Conservation (phyloP, 2,329 filamentous ascomycete species). For the Lachnellula hyalina region DNA sequence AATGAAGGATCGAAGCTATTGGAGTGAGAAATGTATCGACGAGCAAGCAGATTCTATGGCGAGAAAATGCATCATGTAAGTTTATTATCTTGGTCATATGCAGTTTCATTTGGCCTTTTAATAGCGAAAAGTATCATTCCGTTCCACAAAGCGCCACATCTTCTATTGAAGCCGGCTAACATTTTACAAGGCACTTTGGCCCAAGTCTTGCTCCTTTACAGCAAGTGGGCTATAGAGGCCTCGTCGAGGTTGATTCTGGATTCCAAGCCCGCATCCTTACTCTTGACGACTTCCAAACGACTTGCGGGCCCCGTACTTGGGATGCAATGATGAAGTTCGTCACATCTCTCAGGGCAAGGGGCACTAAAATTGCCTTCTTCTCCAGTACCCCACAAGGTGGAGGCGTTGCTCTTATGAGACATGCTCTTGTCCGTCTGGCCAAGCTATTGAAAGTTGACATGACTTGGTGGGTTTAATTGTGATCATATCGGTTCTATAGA, state of each 20-base stretch:
- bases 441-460: conserved; percentile 62
- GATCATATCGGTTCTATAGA: too few relatives aligned
- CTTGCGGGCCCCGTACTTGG: conserved; percentile 51
- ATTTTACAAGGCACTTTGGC: conserved; percentile 57
- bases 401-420: conserved; percentile 61
- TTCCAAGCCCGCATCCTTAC: conserved; percentile 45
- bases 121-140: too few relatives aligned
- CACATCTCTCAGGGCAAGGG: conserved; percentile 45
- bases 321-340: conserved; percentile 50
- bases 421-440: conserved; percentile 66
- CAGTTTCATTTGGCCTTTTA: too few relatives aligned
- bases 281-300: conserved; percentile 46
- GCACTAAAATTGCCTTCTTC: conserved; percentile 58
- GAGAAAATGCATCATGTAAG: conserved; percentile 69
- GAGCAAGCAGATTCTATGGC: conserved; percentile 80
- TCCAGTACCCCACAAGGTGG: conserved; percentile 60
- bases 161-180: too few relatives aligned
- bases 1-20: conserved; percentile 39
- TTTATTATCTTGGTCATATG: conserved; percentile 10
- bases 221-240: conserved; percentile 51
- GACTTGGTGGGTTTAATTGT: conserved; percentile 55
- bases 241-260: conserved; percentile 53
- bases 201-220: conserved; percentile 66
- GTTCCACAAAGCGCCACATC: too few relatives aligned
- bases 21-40: conserved; percentile 58